A percentile compares a stretch with the other conserved stretches of the same genome.
These are phyloP conservation scores for Boechera stricta DNA, from an alignment of 345 rosid genomes.

Conservation along the genomic window DNA sequence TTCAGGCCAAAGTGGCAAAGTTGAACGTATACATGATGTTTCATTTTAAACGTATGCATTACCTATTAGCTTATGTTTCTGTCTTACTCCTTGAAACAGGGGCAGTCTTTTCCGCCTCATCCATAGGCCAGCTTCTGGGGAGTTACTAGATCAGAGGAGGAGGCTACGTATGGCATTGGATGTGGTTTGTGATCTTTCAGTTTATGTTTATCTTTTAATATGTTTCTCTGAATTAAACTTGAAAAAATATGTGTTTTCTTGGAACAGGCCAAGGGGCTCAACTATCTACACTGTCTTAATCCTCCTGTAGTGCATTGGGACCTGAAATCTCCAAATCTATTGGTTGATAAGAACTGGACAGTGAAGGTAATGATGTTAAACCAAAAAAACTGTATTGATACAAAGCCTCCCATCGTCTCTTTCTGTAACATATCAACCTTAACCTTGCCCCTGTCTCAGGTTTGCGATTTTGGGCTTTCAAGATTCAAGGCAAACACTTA, in stretches of 20 bases:
- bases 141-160: constrained; percentile 82
- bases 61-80: constrained; percentile 30
- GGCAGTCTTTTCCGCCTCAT: constrained; percentile 94
- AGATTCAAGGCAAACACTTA: constrained; percentile 94
- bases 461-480: constrained; percentile 94
- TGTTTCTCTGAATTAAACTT: constrained; percentile 1
- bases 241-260: constrained; percentile 31
- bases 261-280: constrained; percentile 92
- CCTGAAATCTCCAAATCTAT: constrained; percentile 89
- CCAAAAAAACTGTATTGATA: not conserved
- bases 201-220: not conserved
- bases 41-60: constrained; percentile 11
- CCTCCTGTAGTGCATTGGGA: constrained; percentile 99
- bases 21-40: constrained; percentile 1
- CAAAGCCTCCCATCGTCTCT: not conserved
- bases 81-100: constrained; percentile 50
- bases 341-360: constrained; percentile 97
- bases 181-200: constrained; percentile 63
- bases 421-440: constrained; percentile 5
- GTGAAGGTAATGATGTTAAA: constrained; percentile 65
- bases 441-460: constrained; percentile 49
- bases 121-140: constrained; percentile 87
- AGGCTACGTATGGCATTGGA: constrained; percentile 93
- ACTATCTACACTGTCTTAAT: constrained; percentile 86
- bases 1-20: not conserved